Base-by-base conservation (phyloP, 2,329 filamentous ascomycete genomes). In the Pseudofabraea citricarpa region DNA sequence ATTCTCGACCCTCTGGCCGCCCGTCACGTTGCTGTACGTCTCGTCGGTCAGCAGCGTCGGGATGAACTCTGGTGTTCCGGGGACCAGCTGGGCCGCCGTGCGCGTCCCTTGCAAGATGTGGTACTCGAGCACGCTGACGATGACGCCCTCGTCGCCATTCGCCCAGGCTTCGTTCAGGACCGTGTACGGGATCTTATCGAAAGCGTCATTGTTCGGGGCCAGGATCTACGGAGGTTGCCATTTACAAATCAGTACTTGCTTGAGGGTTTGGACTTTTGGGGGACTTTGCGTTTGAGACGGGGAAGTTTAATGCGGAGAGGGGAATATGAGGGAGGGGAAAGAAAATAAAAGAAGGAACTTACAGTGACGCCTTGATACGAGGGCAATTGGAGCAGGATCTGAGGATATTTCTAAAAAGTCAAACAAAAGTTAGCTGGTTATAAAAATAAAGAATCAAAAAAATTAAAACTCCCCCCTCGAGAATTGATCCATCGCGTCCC, bases 1-100 rank as follows among this genome's bases (percentile, higher is more conserved):
- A 42, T 47, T 56, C 33, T 58, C 46, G 19, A 77, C 65, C 41
- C 66, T 65, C 51, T 77, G 73, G 2, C 75, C 74, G 32, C 61
- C 63, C 4, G 71, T 71, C 27, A 77, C 70, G 53, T 73, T 74
- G 26, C 66, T 70, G 59, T 66, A 76, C 18, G 52, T 56, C 8
- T 61, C 26, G 29, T 64, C 60, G 6, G 56, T 64, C 36, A 78
- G 62, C 15, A 74, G 63, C 1, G 71, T 74, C 22, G 66, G 57
- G 24, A 66, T 59, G 43, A 73, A 69, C 2, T 59, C 46, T 26
- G 75, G 62, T 15, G 56, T 58, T 6, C 55, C 60, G 5, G 65
- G 64, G 6, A 56, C 42, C 16, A 58, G 52, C 38, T 47, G 39
- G 3, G 46, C 45, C 4, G 57, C 55, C 4, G 60, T 54, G 33